Evolutionary conservation across 2,329 filamentous ascomycete species (phyloP).

Genomic region (Neonectria sp.): DNA sequence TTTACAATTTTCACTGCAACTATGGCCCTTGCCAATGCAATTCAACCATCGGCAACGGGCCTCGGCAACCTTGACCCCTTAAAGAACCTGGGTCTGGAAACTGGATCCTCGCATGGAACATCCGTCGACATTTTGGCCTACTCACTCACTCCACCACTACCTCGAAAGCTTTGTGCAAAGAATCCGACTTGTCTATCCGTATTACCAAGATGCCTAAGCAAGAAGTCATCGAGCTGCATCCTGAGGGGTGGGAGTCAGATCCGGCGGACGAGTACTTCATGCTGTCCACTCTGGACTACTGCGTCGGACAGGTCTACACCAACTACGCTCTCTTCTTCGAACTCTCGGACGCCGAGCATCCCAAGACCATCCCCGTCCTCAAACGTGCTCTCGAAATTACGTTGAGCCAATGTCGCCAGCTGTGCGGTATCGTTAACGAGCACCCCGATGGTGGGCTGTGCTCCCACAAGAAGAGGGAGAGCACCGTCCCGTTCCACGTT

Average conservation of each 20-base stretch:
- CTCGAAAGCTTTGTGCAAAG: background rate
- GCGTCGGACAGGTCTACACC: slow-evolving; percentile 51
- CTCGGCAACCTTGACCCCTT: background rate
- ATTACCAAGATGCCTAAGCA: slow-evolving; percentile 44
- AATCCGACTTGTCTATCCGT: background rate
- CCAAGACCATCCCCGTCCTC: slow-evolving; percentile 44
- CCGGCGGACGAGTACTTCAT: slow-evolving; percentile 53
- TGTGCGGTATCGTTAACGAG: slow-evolving; percentile 56
- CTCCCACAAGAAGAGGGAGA: slow-evolving; percentile 52
- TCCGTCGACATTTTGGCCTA: background rate
- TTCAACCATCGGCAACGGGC: background rate
- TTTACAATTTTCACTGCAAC: background rate
- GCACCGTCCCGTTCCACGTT: slow-evolving; percentile 51
- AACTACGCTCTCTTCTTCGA: slow-evolving; percentile 58
- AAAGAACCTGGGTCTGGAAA: background rate
- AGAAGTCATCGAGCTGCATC: slow-evolving; percentile 49
- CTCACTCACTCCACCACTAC: background rate
- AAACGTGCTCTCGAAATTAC: slow-evolving; percentile 55
- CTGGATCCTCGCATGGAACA: background rate
- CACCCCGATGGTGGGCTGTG: slow-evolving; percentile 52
- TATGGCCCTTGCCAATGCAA: background rate
- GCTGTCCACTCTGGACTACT: slow-evolving; percentile 55
- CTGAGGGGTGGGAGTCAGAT: slow-evolving; percentile 54
- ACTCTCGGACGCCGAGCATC: slow-evolving; percentile 50
- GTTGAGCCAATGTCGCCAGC: slow-evolving; percentile 54